These are phyloP conservation scores for Cadophora malorum DNA, from an alignment of 2,329 filamentous ascomycete genomes.

Conservation along the genomic window DNA sequence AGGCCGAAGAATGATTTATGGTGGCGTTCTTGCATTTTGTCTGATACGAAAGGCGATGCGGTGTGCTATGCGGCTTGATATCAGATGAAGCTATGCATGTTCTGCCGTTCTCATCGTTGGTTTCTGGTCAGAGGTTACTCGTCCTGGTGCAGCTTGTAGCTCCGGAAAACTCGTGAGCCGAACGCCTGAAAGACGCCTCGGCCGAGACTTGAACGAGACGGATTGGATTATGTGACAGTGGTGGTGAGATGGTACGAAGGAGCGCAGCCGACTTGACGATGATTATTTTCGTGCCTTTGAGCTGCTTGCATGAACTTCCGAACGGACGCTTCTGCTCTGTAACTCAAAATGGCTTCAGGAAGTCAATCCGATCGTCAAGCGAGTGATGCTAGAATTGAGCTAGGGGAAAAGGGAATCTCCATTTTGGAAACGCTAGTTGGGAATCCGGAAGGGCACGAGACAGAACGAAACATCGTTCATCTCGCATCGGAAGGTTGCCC, in stretches of 20 bases:
- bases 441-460: neutral
- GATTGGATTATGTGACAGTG: neutral
- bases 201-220: conserved; percentile 3
- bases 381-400: neutral
- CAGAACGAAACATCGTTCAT: neutral
- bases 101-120: neutral
- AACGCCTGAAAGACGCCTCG: conserved; percentile 25
- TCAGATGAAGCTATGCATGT: neutral
- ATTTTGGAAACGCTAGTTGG: neutral
- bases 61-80: neutral
- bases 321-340: neutral
- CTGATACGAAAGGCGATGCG: neutral
- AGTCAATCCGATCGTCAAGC: neutral
- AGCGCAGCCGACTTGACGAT: neutral
- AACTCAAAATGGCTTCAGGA: neutral
- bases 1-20: conserved; percentile 1
- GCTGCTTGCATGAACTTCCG: neutral
- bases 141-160: neutral
- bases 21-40: neutral
- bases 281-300: neutral
- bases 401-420: neutral
- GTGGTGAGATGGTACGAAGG: neutral
- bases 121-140: neutral
- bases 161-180: conserved; percentile 30
- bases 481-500: neutral